These are phyloP conservation scores for Neurospora pannonica DNA, from an alignment of 495 filamentous ascomycete genomes.

Conservation along the genomic window DNA sequence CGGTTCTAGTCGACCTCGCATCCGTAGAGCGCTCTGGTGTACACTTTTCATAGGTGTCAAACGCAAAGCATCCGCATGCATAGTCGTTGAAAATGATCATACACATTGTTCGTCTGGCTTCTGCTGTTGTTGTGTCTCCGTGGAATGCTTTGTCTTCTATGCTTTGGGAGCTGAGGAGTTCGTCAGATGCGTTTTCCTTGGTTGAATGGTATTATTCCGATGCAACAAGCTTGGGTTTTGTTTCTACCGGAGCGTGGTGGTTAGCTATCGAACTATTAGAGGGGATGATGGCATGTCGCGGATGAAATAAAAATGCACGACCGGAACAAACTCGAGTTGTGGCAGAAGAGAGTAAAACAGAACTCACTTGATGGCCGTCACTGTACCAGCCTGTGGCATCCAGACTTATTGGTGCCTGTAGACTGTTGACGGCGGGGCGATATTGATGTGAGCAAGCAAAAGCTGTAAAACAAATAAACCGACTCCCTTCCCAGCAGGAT, in stretches of 20 bases:
- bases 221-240: neutral
- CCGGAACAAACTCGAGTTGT: neutral
- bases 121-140: neutral
- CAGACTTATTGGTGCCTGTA: neutral
- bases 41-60: neutral
- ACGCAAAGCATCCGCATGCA: neutral
- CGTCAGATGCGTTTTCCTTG: neutral
- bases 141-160: neutral
- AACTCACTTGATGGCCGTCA: neutral
- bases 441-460: neutral
- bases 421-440: neutral
- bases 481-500: neutral
- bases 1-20: neutral
- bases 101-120: neutral
- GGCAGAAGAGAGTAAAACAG: neutral
- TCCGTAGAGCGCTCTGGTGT: neutral
- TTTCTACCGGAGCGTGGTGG: neutral
- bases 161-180: neutral
- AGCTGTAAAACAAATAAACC: neutral
- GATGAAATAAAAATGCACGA: neutral
- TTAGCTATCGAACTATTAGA: neutral
- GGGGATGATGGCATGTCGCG: neutral
- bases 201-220: neutral
- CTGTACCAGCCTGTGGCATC: neutral
- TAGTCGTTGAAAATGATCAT: neutral